Evolutionary conservation across 179 eudicot genomes (phyloP).

Genomic region (Pouteria campechiana): DNA sequence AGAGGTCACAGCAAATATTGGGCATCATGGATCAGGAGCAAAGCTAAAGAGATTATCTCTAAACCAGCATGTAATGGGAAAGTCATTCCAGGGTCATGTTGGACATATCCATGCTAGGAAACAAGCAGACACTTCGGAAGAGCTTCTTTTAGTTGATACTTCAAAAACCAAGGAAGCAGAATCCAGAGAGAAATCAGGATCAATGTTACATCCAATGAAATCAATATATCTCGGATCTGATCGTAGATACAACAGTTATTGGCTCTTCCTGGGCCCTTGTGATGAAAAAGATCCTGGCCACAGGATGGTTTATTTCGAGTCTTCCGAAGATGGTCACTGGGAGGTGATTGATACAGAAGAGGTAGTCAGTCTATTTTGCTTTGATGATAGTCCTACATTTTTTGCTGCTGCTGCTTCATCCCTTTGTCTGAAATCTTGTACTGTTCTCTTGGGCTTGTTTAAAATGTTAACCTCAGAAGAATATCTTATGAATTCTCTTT

Average conservation of each 20-base stretch:
- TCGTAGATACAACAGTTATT: constrained; percentile 92
- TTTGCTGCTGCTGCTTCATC: no score
- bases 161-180: constrained; percentile 13
- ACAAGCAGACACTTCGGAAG: constrained; percentile 18
- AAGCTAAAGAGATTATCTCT: constrained; percentile 58
- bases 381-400: no score
- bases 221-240: constrained; percentile 86
- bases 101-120: constrained; percentile 14
- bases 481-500: not conserved
- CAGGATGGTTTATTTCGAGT: constrained; percentile 75
- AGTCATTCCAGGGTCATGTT: constrained; percentile 6
- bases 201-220: constrained; percentile 77
- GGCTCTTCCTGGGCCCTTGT: constrained; percentile 98
- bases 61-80: constrained; percentile 12
- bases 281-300: constrained; percentile 79
- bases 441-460: not conserved
- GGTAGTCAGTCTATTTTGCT: constrained; percentile 23
- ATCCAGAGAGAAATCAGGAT: constrained; percentile 18
- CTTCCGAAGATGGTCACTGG: constrained; percentile 99
- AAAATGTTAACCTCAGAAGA: not conserved
- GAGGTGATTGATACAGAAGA: constrained; percentile 81
- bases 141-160: constrained; percentile 48
- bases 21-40: constrained; percentile 60
- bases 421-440: not conserved
- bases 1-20: constrained; percentile 34